Evolutionary conservation across 2,329 filamentous ascomycete genomes (phyloP), one percentile per base, ranked within the genome.

Genomic region (Sporothrix variecibatus): DNA sequence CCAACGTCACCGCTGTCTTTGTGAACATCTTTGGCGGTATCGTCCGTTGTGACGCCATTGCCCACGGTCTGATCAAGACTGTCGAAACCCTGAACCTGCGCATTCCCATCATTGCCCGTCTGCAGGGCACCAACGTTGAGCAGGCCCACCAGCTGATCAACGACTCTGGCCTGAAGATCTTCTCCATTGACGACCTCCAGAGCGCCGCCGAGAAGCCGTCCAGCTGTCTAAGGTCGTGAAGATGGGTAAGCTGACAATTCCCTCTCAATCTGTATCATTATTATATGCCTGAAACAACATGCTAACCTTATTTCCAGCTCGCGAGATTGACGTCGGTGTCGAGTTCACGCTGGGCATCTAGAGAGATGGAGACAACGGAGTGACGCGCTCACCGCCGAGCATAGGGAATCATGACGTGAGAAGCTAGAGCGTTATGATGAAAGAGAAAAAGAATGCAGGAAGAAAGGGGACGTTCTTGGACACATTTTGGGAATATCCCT

Each of bases 21-120:
- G 96, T 99, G 87, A 99, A 99, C 90, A 99, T 99, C 85, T 99
- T 99, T 82, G 96, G 96, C 83, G 96, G 96, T 86, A 99, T 99
- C 80, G 96, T 99, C 79, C 91, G 96, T 81, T 99, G 96, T 83
- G 96, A 99, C 83, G 94, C 94, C 81, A 99, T 99, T 82, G 96
- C 96, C 78, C 93, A 95, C 85, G 96, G 96, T 81, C 89, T 99
- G 80, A 97, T 99, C 87, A 92, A 94, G 83, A 97, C 97, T 74
- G 96, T 96, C 76, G 90, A 97, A 87, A 91, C 91, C 81, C 95
- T 99, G 89, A 95, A 97, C 88, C 90, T 99, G 81, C 93, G 96
- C 85, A 96, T 96, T 78, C 96, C 96, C 80, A 97, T 99, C 84
- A 95, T 99, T 82, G 95, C 95, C 78, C 92, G 96, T 86, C 90